These are phyloP conservation scores for Monosporozyma servazzii DNA, from an alignment of 805 yeast genomes.

Conservation along the genomic window DNA sequence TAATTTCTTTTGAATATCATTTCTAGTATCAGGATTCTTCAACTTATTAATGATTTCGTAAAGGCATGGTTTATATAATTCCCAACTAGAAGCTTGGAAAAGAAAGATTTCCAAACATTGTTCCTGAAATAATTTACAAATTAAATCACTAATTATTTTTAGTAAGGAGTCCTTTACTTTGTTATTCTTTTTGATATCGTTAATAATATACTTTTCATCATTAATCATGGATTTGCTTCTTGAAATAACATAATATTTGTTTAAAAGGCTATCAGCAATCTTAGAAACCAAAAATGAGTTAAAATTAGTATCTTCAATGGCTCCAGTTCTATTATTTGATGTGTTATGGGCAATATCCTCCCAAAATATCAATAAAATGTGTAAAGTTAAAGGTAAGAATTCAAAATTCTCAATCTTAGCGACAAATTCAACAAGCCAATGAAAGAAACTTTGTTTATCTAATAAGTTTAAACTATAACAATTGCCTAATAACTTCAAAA, in stretches of 20 bases:
- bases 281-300: conserved; percentile 47
- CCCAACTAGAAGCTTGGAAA: conserved; percentile 53
- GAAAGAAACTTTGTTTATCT: conserved; percentile 51
- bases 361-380: conserved; percentile 65
- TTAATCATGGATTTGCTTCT: conserved; percentile 29
- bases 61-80: conserved; percentile 39
- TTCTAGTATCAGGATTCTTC: conserved; percentile 19
- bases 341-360: conserved; percentile 39
- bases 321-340: not conserved
- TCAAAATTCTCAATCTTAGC: conserved; percentile 31
- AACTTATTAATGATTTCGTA: conserved; percentile 28
- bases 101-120: conserved; percentile 47
- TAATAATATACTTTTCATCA: conserved; percentile 31
- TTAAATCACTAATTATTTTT: conserved; percentile 19
- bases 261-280: conserved; percentile 50
- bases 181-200: conserved; percentile 30
- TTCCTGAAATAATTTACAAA: conserved; percentile 25
- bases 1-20: conserved; percentile 36
- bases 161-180: conserved; percentile 23
- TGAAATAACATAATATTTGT: conserved; percentile 35
- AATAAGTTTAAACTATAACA: conserved; percentile 61
- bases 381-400: conserved; percentile 39
- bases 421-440: conserved; percentile 53
- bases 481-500: conserved; percentile 50
- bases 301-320: not conserved